Base-by-base conservation (phyloP, 805 yeast genomes). In the Hyphopichia homilentoma region DNA sequence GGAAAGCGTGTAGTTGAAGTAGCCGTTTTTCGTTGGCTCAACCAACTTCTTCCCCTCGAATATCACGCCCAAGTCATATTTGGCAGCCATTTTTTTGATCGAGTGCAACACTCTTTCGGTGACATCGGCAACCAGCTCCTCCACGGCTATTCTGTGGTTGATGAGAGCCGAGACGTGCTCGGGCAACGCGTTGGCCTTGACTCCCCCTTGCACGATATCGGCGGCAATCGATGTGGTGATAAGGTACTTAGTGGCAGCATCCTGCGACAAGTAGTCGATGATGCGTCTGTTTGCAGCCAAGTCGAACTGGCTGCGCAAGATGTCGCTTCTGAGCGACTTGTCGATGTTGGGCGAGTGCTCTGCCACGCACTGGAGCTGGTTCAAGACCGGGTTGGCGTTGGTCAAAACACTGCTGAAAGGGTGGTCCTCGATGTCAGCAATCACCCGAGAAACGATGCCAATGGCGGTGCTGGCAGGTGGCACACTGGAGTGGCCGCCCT, bases 381-480 rank as follows among this genome's bases (percentile, higher is more conserved):
- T 52, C 40, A 65, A 63, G 4, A 64, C 55, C 4, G 78, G 78
- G 44, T 70, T 73, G 14, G 47, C 51, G 30, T 62, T 60, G 9
- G 71, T 55, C 22, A 73, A 47, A 16, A 64, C 47, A 15, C 68
- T 56, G 12, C 56, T 50, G 36, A 55, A 70, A 22, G 48, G 62
- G n/a, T 34, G 34, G 12, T 50, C 54, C 36, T 73, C 77, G 26
- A 70, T 52, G 25, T 42, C 47, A 15, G 47, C 55, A 13, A 70
- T 55, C 35, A 73, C 50, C 35, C 62, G 59, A 3, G 73, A 58
- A 48, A 70, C 50, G 19, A 85, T 71, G 12, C 93, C 95, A 57
- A 85, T 82, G 4, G 82, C 70, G 4, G 93, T 83, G 50, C 85
- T 93, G 30, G 75, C 81, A 2, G 90, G 90, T 7, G 94, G 93